A percentile compares a stretch with the other conserved stretches of the same genome.
These are phyloP conservation scores for Hypoxylon sp. DNA, from an alignment of 2,329 filamentous ascomycete genomes.

Conservation along the genomic window DNA sequence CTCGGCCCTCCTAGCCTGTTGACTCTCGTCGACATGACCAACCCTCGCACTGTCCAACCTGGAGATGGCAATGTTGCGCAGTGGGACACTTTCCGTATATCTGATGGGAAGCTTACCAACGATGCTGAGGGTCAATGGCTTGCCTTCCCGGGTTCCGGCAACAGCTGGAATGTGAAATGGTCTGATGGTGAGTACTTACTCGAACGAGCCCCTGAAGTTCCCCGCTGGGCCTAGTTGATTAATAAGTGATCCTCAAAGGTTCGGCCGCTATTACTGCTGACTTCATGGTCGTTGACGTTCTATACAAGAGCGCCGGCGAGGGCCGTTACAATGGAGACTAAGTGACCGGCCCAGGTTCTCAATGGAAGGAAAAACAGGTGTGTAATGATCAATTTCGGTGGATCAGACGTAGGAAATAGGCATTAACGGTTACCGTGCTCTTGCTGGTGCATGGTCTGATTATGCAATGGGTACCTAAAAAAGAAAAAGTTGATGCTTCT, in stretches of 20 bases:
- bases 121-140: slow-evolving; percentile 51
- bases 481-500: slow-evolving; percentile 26
- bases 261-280: slow-evolving; percentile 48
- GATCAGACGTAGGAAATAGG: slow-evolving; percentile 9
- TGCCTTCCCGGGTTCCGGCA: slow-evolving; percentile 49
- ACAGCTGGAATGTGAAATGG: slow-evolving; percentile 54
- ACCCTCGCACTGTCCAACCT: slow-evolving; percentile 47
- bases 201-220: neutral
- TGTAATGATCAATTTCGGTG: slow-evolving; percentile 15
- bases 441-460: slow-evolving; percentile 10
- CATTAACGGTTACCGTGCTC: neutral
- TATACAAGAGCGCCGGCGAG: slow-evolving; percentile 49
- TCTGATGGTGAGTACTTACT: slow-evolving; percentile 52
- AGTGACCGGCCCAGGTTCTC: neutral
- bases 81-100: slow-evolving; percentile 55
- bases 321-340: slow-evolving; percentile 43
- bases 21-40: slow-evolving; percentile 52
- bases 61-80: slow-evolving; percentile 47
- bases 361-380: neutral
- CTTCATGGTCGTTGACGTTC: slow-evolving; percentile 53
- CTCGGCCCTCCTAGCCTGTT: slow-evolving; percentile 52
- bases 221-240: neutral
- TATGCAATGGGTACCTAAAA: slow-evolving; percentile 3
- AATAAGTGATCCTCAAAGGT: slow-evolving; percentile 40
- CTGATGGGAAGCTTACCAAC: slow-evolving; percentile 44